These are phyloP conservation scores for Geotrichum australiense DNA, from an alignment of 1,139 yeast genomes.

Conservation along the genomic window DNA sequence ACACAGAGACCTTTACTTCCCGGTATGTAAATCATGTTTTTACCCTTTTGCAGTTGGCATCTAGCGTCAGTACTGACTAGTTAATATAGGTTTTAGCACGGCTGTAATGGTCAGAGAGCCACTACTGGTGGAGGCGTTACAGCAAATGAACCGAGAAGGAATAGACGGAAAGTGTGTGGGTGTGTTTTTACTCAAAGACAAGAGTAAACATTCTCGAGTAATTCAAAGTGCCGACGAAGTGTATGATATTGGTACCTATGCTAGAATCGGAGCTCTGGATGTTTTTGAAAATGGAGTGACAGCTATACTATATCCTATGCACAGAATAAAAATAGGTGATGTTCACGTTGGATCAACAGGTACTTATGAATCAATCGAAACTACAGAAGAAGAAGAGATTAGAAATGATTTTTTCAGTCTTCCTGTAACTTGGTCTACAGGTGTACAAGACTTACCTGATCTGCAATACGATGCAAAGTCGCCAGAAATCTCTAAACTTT, in stretches of 20 bases:
- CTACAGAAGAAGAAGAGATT: constrained; percentile 8
- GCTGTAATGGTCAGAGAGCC: constrained; percentile 78
- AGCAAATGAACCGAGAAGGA: constrained; percentile 56
- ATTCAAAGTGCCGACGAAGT: constrained; percentile 59
- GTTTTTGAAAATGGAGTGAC: constrained; percentile 47
- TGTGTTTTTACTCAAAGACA: constrained; percentile 70
- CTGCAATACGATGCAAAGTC: constrained; percentile 68
- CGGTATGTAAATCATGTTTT: constrained; percentile 12
- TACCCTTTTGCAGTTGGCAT: background rate
- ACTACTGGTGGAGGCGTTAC: constrained; percentile 73
- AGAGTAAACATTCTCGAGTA: constrained; percentile 64
- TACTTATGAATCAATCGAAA: constrained; percentile 1
- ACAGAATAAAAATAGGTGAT: constrained; percentile 70
- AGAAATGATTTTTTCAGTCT: constrained; percentile 41
- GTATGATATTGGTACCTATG: constrained; percentile 73
- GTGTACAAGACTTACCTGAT: constrained; percentile 54
- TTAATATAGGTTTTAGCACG: constrained; percentile 39
- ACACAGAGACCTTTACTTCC: constrained; percentile 19
- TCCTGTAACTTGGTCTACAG: constrained; percentile 42
- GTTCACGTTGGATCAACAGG: constrained; percentile 17
- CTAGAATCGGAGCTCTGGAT: constrained; percentile 47
- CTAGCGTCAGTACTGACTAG: constrained; percentile 1
- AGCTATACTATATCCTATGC: constrained; percentile 58
- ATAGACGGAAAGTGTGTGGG: constrained; percentile 73
- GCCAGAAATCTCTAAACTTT: constrained; percentile 67